phyloP scores from a whole-genome alignment of 768 basidiomycete genomes.

The Tephrocybe rancida region DNA sequence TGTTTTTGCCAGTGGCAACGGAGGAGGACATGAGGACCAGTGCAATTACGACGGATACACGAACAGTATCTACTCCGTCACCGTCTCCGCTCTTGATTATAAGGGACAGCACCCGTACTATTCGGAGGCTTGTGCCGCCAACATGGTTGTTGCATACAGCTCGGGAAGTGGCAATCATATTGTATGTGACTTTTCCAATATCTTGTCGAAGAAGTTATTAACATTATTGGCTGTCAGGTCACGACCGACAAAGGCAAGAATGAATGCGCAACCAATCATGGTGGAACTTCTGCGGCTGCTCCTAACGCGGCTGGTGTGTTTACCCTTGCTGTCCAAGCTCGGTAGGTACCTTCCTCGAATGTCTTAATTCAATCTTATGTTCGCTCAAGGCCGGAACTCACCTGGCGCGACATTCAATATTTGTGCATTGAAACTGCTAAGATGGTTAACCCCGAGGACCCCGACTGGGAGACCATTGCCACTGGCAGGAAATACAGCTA shows the following conservation, averaged over 20 bases:
- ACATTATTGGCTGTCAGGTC: slow-evolving; percentile 50
- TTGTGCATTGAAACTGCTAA: slow-evolving; percentile 77
- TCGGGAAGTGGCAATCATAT: slow-evolving; percentile 93
- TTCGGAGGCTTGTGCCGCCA: slow-evolving; percentile 94
- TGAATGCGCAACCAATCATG: slow-evolving; percentile 79
- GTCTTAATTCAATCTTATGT: slow-evolving; percentile 9
- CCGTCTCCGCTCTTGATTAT: slow-evolving; percentile 92
- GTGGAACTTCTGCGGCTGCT: slow-evolving; percentile 98
- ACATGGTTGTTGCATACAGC: slow-evolving; percentile 93
- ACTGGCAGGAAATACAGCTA: slow-evolving; percentile 69
- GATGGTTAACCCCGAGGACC: slow-evolving; percentile 82
- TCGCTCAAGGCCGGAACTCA: slow-evolving; percentile 78
- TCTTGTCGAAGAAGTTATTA: slow-evolving; percentile 6
- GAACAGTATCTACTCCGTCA: slow-evolving; percentile 95
- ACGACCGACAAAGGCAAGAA: slow-evolving; percentile 93
- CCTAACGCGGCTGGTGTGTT: slow-evolving; percentile 95
- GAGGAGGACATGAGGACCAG: slow-evolving; percentile 87
- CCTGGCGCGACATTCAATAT: slow-evolving; percentile 97
- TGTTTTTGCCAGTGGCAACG: slow-evolving; percentile 98
- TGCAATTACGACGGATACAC: slow-evolving; percentile 99
- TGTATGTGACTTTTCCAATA: slow-evolving; percentile 54
- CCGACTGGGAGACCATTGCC: slow-evolving; percentile 89
- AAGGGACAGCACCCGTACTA: slow-evolving; percentile 94
- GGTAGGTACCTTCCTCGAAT: slow-evolving; percentile 44
- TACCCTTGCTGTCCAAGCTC: slow-evolving; percentile 83